Evolutionary conservation across 78 protist species (phyloP), one percentile per base, ranked within the genome.

Genomic region (Acrasis kona): DNA sequence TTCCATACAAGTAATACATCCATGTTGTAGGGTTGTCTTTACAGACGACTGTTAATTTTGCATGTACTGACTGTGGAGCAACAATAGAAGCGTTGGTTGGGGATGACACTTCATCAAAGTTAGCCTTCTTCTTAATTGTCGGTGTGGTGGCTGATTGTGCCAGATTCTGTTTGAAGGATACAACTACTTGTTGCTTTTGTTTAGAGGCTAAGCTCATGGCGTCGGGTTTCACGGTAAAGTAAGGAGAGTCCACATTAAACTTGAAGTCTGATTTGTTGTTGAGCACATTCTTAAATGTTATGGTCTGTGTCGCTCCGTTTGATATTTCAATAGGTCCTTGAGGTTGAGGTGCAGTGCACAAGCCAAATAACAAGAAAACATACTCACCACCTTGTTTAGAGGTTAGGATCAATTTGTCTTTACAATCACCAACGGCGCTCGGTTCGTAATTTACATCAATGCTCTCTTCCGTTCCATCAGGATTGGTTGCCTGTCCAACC

Each of bases 371-470:
- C 3, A 64, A 5, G 76, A 79, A 65, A 7, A 10, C 0, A 86
- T 80, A 86, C 35, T 74, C 83, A 5, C 94, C 94, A 9, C 86
- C 94, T 1, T 10, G 57, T 2, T 76, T 65, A 5, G 84, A 77
- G n/a, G 74, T 0, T 39, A 86, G 38, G 9, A n/a, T 2, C 5
- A 86, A 74, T 41, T 38, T 61, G 2, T 76, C 90, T 5, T 10
- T 5, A 19, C 65, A 0, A 30, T 42, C 84, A 12, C 94, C 94
- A 0, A 84, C 10, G 4, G 7, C 0, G n/a, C 64, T 4, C 10
- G 94, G 94, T 65, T 86, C 91, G 57, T 39, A 90, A 8, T 57
- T 8, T 28, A 90, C 85, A 6, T 83, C 89, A 12, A 90, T 72
- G 0, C 72, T 8, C 12, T 83, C 83, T 69, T 82, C 79, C 3